phyloP scores from a whole-genome alignment of 495 filamentous ascomycete species.

The Aspergillus ostianus region DNA sequence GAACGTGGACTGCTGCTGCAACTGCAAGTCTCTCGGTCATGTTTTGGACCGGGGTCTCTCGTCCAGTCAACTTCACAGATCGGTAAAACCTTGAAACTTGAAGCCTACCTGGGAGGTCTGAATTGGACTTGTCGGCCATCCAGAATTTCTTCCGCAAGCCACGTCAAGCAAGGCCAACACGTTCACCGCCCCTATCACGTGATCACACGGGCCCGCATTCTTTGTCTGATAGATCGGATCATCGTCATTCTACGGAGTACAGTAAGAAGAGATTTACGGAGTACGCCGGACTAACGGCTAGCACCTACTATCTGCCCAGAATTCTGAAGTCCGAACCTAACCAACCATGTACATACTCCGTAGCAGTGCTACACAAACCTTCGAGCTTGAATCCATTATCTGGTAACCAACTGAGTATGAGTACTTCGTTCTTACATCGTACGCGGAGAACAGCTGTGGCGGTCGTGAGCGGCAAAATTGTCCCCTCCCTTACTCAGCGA shows the following conservation, averaged over 20 bases:
- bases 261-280: not conserved
- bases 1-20: constrained; percentile 15
- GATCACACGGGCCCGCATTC: not conserved
- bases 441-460: not conserved
- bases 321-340: too few species aligned
- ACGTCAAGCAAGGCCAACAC: not conserved
- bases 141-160: too few species aligned
- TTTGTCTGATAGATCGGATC: not conserved
- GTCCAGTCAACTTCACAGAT: constrained; percentile 1
- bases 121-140: too few species aligned
- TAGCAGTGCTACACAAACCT: too few species aligned
- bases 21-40: constrained; percentile 17
- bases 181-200: not conserved
- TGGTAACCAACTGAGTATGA: too few species aligned
- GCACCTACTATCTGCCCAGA: too few species aligned
- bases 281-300: not conserved
- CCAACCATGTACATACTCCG: too few species aligned
- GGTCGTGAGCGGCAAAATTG: not conserved
- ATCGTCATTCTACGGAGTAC: not conserved
- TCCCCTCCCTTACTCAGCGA: not conserved
- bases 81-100: not conserved
- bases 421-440: too few species aligned
- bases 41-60: constrained; percentile 11
- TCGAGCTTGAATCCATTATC: too few species aligned
- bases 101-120: too few species aligned